Evolutionary conservation across 2,329 filamentous ascomycete species (phyloP).

Genomic region (Ophidiomyces ophidiicola): DNA sequence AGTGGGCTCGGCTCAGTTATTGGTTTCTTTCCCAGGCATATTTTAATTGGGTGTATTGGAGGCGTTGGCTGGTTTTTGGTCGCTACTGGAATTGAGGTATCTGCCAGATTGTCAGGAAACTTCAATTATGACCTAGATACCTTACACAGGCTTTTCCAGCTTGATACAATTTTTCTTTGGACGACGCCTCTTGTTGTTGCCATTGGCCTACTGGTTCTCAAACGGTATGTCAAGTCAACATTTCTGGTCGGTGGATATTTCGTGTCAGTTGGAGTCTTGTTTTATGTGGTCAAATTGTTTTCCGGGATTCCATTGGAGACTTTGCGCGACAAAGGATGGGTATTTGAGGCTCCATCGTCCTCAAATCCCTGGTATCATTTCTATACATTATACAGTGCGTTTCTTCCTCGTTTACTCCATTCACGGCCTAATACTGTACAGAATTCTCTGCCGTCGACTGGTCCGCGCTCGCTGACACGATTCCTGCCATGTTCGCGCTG

Average conservation of each 20-base stretch:
- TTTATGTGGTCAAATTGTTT: conserved; percentile 34
- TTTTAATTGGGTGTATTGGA: conserved; percentile 91
- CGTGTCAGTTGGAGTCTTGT: conserved; percentile 58
- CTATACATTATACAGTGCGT: conserved; percentile 81
- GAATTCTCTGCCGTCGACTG: conserved; percentile 73
- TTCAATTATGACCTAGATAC: conserved; percentile 71
- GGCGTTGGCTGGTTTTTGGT: conserved; percentile 93
- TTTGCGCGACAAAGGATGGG: conserved; percentile 68
- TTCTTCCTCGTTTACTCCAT: conserved; percentile 2
- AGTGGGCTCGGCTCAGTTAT: conserved; percentile 85
- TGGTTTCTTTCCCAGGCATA: conserved; percentile 92
- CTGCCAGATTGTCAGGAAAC: conserved; percentile 72
- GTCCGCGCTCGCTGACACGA: conserved; percentile 66
- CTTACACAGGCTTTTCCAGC: conserved; percentile 57
- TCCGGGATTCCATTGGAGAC: conserved; percentile 54
- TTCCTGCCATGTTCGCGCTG: conserved; percentile 90
- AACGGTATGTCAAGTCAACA: conserved; percentile 65
- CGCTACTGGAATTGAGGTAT: conserved; percentile 85
- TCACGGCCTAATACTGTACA: conserved; percentile 25
- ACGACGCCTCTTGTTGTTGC: conserved; percentile 64
- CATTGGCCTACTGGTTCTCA: conserved; percentile 60
- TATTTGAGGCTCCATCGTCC: conserved; percentile 74
- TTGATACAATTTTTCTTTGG: conserved; percentile 73
- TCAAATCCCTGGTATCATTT: conserved; percentile 95
- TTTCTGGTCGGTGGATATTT: conserved; percentile 83